Evolutionary conservation across 2,329 filamentous ascomycete species (phyloP), one percentile per base, ranked within the genome.

Genomic region (Leptographium radiaticola): DNA sequence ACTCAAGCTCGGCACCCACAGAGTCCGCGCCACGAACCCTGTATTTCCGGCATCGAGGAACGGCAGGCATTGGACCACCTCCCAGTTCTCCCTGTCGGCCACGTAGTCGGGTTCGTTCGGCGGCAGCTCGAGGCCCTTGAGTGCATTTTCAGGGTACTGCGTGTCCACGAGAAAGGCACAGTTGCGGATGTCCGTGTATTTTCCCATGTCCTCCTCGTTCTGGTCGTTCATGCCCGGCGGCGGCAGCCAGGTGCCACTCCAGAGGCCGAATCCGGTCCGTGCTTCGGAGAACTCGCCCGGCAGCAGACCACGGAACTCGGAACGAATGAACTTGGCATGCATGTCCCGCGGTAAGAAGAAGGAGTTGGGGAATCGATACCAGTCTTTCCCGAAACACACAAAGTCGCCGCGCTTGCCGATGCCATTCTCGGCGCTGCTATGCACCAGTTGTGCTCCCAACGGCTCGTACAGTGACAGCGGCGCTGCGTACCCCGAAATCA

Each of bases 281-380:
- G 83, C 84, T 67, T 94, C 86, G 18, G 81, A 81, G 65, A 97
- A 98, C 63, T 95, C 87, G 2, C 93, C 93, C 0, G 93, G 93
- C 6, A 98, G 72, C 18, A 98, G 73, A 2, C 93, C 93, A 10
- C 79, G 78, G 67, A 98, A 98, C 59, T 93, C 89, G 61, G 88
- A 95, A 59, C 86, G 87, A 61, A 98, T 74, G 63, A 96, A 98
- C 61, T 93, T 95, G 61, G 87, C 86, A 59, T 80, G 84, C 73
- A 93, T 87, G 50, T 81, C 79, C n/a, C 83, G 74, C 0, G 93
- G 91, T 4, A 98, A 74, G 65, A 93, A 89, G 71, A 89, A 97
- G 0, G 90, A 94, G 0, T 87, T 91, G 1, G 93, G 91, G 65
- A 96, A 97, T 39, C 93, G 87, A 67, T 98, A 96, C 93, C 93